phyloP scores from a whole-genome alignment of 2,329 filamentous ascomycete genomes.

The Cadophora luteo-olivacea region DNA sequence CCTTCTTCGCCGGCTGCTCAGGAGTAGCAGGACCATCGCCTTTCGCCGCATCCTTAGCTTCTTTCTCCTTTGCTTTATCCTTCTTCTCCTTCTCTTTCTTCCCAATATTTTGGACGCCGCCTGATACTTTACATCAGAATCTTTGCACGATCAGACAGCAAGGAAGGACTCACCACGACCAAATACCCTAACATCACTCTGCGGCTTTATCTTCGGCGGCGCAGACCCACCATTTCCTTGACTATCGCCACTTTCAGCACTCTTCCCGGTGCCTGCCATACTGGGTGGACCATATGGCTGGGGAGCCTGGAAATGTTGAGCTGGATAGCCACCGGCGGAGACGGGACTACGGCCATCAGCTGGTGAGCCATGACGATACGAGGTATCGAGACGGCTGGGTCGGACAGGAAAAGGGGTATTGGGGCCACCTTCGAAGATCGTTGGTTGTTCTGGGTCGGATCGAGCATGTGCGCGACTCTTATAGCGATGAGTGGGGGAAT shows the following conservation, averaged over 20 bases:
- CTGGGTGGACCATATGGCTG: conserved; percentile 20
- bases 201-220: conserved; percentile 20
- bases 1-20: conserved; percentile 16
- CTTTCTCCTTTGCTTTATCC: conserved; percentile 21
- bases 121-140: conserved; percentile 17
- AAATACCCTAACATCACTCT: conserved; percentile 28
- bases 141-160: neutral
- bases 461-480: conserved; percentile 15
- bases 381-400: conserved; percentile 1
- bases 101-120: conserved; percentile 61
- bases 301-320: conserved; percentile 21
- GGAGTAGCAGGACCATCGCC: conserved; percentile 11
- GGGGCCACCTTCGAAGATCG: conserved; percentile 9
- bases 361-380: conserved; percentile 13
- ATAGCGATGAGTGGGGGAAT: neutral
- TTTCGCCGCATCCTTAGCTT: conserved; percentile 28
- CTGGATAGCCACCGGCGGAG: conserved; percentile 5
- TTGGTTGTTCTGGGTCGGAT: conserved; percentile 16
- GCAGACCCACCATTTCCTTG: neutral
- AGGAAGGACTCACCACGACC: conserved; percentile 24
- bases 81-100: conserved; percentile 35
- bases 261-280: conserved; percentile 2
- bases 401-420: neutral
- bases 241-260: conserved; percentile 22
- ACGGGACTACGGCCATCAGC: conserved; percentile 17